Evolutionary conservation across 2,329 filamentous ascomycete genomes (phyloP).

Genomic region (Hymenoscyphus occultus): DNA sequence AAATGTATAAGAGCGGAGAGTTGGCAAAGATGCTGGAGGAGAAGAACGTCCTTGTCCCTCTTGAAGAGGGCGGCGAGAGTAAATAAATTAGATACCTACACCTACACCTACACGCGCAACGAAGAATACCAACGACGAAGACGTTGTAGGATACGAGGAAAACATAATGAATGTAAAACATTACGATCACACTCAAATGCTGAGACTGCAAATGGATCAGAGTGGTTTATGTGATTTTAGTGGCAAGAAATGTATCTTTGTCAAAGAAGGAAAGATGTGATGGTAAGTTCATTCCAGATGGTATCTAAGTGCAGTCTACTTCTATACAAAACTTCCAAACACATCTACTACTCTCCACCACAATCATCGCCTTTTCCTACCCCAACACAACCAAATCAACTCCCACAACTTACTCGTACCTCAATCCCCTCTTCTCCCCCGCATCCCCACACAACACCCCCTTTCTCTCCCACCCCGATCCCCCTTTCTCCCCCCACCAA

Average conservation of each 20-base stretch:
- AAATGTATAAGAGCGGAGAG: conserved; percentile 95
- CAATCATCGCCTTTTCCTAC: background rate
- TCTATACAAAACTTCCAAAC: background rate
- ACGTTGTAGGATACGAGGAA: background rate
- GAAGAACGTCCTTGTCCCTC: conserved; percentile 71
- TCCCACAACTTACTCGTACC: no score
- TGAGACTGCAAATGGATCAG: background rate
- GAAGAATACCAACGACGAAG: background rate
- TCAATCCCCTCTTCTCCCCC: background rate
- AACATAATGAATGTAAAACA: conserved; percentile 1
- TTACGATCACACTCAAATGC: background rate
- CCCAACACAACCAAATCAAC: background rate
- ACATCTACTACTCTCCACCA: background rate
- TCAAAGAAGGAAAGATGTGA: background rate
- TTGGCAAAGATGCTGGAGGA: conserved; percentile 88
- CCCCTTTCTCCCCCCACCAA: background rate
- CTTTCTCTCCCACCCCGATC: background rate
- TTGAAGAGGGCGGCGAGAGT: conserved; percentile 17
- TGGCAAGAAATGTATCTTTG: background rate
- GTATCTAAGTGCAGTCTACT: background rate
- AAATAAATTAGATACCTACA: background rate
- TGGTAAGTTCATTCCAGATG: background rate
- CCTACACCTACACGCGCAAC: background rate
- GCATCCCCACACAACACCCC: background rate
- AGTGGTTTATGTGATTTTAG: background rate